phyloP scores from a whole-genome alignment of 2,329 filamentous ascomycete species.

The Nemania sp. region DNA sequence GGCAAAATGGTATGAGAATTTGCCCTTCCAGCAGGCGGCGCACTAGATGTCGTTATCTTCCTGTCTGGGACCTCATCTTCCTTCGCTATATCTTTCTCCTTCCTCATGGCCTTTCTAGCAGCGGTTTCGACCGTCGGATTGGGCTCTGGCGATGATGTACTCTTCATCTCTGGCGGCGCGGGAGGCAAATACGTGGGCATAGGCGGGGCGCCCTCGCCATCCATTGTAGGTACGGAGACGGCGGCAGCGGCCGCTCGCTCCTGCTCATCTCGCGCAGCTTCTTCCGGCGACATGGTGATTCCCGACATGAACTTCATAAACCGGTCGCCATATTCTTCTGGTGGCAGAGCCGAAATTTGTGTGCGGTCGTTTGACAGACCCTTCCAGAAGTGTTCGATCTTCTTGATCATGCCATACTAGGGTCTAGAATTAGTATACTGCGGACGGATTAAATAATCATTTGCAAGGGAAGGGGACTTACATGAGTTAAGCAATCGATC shows the following conservation, averaged over 20 bases:
- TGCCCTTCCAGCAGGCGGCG: conserved; percentile 31
- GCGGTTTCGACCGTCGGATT: conserved; percentile 39
- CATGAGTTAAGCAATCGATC: conserved; percentile 96
- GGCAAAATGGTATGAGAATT: conserved; percentile 60
- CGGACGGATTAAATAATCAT: background rate
- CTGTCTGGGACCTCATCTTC: conserved; percentile 40
- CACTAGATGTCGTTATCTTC: conserved; percentile 35
- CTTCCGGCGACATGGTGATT: conserved; percentile 87
- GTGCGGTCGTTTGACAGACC: conserved; percentile 80
- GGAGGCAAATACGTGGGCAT: conserved; percentile 39
- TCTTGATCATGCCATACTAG: conserved; percentile 92
- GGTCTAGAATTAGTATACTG: conserved; percentile 26
- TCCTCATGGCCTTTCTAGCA: conserved; percentile 35
- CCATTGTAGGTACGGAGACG: conserved; percentile 35
- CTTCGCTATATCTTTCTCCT: conserved; percentile 37
- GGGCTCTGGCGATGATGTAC: conserved; percentile 37
- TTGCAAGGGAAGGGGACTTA: conserved; percentile 53
- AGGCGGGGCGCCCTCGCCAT: conserved; percentile 25
- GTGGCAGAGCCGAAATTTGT: conserved; percentile 90
- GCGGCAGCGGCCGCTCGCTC: conserved; percentile 59
- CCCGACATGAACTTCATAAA: conserved; percentile 91
- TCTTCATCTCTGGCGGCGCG: conserved; percentile 39
- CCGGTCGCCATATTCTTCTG: conserved; percentile 87
- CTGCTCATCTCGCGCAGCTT: conserved; percentile 68
- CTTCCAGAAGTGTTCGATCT: conserved; percentile 96